phyloP scores from a whole-genome alignment of 306 rosid genomes.

The Ziziphus jujuba region DNA sequence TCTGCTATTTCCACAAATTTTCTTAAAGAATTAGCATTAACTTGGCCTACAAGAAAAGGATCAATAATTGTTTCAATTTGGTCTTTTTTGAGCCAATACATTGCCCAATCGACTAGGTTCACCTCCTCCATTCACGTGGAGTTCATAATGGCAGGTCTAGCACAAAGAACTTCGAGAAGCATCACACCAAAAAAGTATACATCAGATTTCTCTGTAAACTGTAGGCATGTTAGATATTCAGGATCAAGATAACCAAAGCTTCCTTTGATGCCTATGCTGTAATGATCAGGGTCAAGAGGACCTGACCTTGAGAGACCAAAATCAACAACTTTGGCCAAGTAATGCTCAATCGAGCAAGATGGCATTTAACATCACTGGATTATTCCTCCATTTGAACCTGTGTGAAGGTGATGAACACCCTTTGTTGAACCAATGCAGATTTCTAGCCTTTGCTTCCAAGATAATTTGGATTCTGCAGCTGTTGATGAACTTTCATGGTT shows the following conservation, averaged over 20 bases:
- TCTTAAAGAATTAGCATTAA: slow-evolving; percentile 41
- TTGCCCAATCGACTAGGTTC: slow-evolving; percentile 56
- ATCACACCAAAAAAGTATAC: slow-evolving; percentile 62
- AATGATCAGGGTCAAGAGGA: slow-evolving; percentile 40
- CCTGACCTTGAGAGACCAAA: slow-evolving; percentile 58
- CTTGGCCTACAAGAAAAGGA: slow-evolving; percentile 35
- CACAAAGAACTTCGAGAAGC: slow-evolving; percentile 53
- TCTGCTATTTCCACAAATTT: slow-evolving; percentile 36
- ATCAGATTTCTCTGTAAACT: slow-evolving; percentile 60
- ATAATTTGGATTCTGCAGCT: slow-evolving; percentile 21
- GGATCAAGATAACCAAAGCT: slow-evolving; percentile 65
- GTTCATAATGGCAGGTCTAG: slow-evolving; percentile 42
- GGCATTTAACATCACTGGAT: slow-evolving; percentile 58
- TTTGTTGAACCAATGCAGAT: slow-evolving; percentile 56
- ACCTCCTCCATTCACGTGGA: slow-evolving; percentile 36
- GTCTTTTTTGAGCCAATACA: slow-evolving; percentile 42
- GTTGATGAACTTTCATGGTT: not conserved
- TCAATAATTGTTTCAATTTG: slow-evolving; percentile 38
- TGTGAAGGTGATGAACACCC: slow-evolving; percentile 59
- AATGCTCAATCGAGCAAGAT: slow-evolving; percentile 52
- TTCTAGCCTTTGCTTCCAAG: slow-evolving; percentile 55
- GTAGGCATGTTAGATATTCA: slow-evolving; percentile 44
- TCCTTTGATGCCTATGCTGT: slow-evolving; percentile 45
- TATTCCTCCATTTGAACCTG: slow-evolving; percentile 48
- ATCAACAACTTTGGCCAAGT: slow-evolving; percentile 57